Evolutionary conservation across 2,329 filamentous ascomycete species (phyloP), one percentile per base, ranked within the genome.

Genomic region (Ceratocystis papillata): DNA sequence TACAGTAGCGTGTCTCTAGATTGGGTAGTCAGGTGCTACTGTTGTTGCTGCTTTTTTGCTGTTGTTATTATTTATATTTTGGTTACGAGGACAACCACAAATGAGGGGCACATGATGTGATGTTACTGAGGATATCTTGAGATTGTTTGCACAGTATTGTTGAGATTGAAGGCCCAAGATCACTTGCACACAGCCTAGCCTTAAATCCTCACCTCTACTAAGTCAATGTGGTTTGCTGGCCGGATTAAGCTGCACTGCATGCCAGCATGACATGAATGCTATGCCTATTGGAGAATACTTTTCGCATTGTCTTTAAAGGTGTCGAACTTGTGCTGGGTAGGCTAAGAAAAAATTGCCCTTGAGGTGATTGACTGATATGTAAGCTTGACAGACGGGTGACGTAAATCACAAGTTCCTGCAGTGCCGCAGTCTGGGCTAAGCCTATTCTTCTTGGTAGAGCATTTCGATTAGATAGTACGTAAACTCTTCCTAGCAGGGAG

Each of bases 41-140:
- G 48, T 25, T 22, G 22, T 17, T 59, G 50, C 12, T 25, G 20
- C n/a, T 53, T 12, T 53, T 53, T 55, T 28, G 22, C 20, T 10
- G 17, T 37, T 59, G 17, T n/a, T 25, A 4, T 59, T 59, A 30
- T 59, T 59, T 59, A 20, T 20, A 0, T 8, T 59, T 5, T 6
- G 28, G 55, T 59, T 59, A 59, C 55, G 55, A 59, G 55, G 55
- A n/a, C 55, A 59, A 59, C 55, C 55, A 20, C 2, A n/a, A 20
- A 37, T 33, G 55, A 20, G 28, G 55, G 55, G 28, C 28, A 20
- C 5, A 59, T 59, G 55, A 25, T 50, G 22, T 22, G 22, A 25
- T 53, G 48, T 53, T 53, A 15, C 33, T 59, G 28, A 59, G 55
- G 30, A 17, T 37, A 59, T 59, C 28, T 59, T 30, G 10, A 59